Percentiles rank a stretch among this genome's conserved stretches.
These are phyloP conservation scores for Helotiales sp. DNA, from an alignment of 2,329 filamentous ascomycete genomes.

Conservation along the genomic window DNA sequence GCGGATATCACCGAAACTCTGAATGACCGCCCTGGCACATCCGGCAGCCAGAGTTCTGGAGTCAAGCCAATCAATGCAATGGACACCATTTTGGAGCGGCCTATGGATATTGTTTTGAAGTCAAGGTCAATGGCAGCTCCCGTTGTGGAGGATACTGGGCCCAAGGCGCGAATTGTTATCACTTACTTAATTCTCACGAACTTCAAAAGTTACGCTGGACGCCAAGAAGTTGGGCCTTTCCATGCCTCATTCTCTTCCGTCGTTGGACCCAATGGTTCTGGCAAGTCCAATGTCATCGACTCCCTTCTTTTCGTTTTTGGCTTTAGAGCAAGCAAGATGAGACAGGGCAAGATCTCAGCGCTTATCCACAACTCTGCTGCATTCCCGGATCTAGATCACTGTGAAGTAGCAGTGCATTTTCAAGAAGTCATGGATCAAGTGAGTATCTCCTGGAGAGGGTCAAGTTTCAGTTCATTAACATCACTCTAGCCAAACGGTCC, in stretches of 20 bases:
- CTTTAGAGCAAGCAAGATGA: constrained; percentile 98
- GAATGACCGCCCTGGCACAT: constrained; percentile 62
- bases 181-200: constrained; percentile 91
- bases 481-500: constrained; percentile 66
- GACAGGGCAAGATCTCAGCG: constrained; percentile 96
- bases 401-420: constrained; percentile 96
- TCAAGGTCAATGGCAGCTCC: constrained; percentile 73
- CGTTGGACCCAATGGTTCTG: constrained; percentile 95
- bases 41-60: constrained; percentile 55
- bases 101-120: constrained; percentile 93
- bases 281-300: constrained; percentile 99
- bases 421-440: constrained; percentile 89
- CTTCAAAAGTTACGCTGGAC: constrained; percentile 98
- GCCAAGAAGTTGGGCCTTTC: constrained; percentile 94
- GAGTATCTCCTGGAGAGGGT: constrained; percentile 36
- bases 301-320: constrained; percentile 98
- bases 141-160: constrained; percentile 74
- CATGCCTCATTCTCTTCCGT: constrained; percentile 97
- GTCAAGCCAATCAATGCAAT: constrained; percentile 76
- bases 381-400: constrained; percentile 82
- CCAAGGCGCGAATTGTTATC: constrained; percentile 89
- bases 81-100: constrained; percentile 80
- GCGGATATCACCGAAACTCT: constrained; percentile 74
- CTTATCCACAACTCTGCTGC: constrained; percentile 96
- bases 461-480: constrained; percentile 19